Base-by-base conservation (phyloP, 352 stramenopile species). In the Phytopythium aichiense region DNA sequence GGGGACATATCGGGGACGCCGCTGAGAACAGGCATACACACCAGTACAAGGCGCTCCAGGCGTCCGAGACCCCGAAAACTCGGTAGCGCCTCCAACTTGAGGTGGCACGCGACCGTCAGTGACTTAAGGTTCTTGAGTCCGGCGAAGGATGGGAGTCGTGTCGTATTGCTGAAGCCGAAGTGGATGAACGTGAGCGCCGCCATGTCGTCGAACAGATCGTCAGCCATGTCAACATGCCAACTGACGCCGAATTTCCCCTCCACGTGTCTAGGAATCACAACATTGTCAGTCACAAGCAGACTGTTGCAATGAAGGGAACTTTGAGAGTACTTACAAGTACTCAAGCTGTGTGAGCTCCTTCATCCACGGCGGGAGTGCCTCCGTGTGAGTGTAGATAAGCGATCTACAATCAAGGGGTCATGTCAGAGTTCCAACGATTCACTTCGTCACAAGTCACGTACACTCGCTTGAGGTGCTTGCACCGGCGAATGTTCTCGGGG, bases 381-480 rank as follows among this genome's bases (percentile, higher is more conserved):
- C 31, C 0, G 67, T 85, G 48, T 81, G 66, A 0, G 73, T 76
- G 51, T 85, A 79, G 4, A 77, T 64, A 18, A 86, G 58, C 0
- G 76, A 70, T 16, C 73, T 85, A 42, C 33, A 45, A 58, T 25
- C 42, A 48, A 25, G 4, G 0, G 20, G n/a, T 3, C 42, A 3
- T n/a, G 18, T 48, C 22, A 48, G 20, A 48, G 42, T 13, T n/a
- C n/a, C 42, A 0, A 25, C 7, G 20, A 5, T 12, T 8, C 42
- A 2, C 42, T 48, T 48, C 6, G 5, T 9, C 18, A 25, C 42
- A 43, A 1, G 11, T 15, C 9, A 64, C 68, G 22, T 61, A 81
- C 73, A 81, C 3, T 4, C 70, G 60, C n/a, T 58, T 59, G 18
- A 81, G 61, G 1, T 64, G 20, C 18, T 46, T 59, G 58, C 73